A percentile compares a stretch with the other conserved stretches of the same genome.
phyloP scores from a whole-genome alignment of 768 basidiomycete species.

The Psilocybe azurescens region DNA sequence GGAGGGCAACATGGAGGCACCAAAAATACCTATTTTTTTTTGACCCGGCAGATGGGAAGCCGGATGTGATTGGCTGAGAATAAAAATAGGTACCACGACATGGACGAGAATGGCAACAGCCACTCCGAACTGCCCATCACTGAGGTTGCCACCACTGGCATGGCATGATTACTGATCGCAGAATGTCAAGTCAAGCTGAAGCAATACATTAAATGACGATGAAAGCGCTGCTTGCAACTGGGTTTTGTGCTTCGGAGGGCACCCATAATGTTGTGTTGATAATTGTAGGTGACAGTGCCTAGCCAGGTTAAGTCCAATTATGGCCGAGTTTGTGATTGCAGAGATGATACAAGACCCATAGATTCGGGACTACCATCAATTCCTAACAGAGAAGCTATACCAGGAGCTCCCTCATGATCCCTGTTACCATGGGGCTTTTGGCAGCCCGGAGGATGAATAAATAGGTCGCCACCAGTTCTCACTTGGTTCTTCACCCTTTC shows the following conservation, averaged over 20 bases:
- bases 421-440: constrained; percentile 42
- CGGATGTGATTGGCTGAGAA: neutral
- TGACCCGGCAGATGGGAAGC: neutral
- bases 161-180: constrained; percentile 7
- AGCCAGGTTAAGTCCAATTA: constrained; percentile 14
- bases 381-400: constrained; percentile 10
- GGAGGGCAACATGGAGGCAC: neutral
- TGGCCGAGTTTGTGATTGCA: constrained; percentile 9
- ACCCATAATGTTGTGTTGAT: neutral
- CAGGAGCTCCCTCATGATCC: constrained; percentile 24
- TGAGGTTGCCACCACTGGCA: constrained; percentile 5
- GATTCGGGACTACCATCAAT: constrained; percentile 23
- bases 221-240: neutral
- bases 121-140: constrained; percentile 27
- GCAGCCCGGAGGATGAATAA: constrained; percentile 28
- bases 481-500: constrained; percentile 34
- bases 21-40: neutral
- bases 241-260: neutral
- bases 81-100: constrained; percentile 17
- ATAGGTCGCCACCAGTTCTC: constrained; percentile 16
- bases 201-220: neutral
- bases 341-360: constrained; percentile 17
- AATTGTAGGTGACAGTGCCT: neutral
- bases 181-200: constrained; percentile 15
- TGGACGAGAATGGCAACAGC: constrained; percentile 21